Conservation (phyloP, 495 filamentous ascomycete genomes). For the Glarea lozoyensis region DNA sequence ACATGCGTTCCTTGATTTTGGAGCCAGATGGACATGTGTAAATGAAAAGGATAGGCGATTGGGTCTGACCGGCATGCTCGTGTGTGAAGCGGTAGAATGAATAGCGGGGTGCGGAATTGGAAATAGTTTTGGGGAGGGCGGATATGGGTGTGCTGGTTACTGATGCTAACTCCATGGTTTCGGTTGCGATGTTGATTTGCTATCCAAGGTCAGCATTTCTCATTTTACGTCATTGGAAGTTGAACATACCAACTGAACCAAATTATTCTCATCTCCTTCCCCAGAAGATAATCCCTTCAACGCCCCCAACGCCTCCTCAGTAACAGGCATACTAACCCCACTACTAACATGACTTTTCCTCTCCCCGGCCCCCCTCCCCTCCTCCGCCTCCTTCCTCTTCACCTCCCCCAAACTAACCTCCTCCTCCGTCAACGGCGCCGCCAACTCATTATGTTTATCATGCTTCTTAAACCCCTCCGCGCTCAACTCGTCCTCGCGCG, state of each 20-base stretch:
- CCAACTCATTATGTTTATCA: constrained; percentile 56
- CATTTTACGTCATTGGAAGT: background rate
- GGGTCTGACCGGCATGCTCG: constrained; percentile 39
- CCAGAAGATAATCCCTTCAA: constrained; percentile 45
- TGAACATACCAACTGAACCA: constrained; percentile 73
- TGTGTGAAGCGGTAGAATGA: constrained; percentile 74
- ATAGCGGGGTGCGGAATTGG: constrained; percentile 76
- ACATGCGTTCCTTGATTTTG: constrained; percentile 88
- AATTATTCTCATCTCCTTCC: constrained; percentile 36
- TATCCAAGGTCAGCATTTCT: constrained; percentile 20
- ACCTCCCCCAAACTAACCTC: constrained; percentile 72
- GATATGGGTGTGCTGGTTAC: constrained; percentile 39
- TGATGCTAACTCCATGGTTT: constrained; percentile 67
- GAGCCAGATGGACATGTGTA: constrained; percentile 80
- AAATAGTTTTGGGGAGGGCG: constrained; percentile 55
- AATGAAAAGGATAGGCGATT: constrained; percentile 73
- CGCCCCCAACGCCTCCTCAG: constrained; percentile 57
- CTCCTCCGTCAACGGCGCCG: constrained; percentile 79
- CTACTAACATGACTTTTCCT: constrained; percentile 44
- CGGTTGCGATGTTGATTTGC: constrained; percentile 67
- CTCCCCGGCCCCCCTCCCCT: constrained; percentile 57
- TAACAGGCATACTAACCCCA: constrained; percentile 53
- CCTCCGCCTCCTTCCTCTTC: constrained; percentile 70
- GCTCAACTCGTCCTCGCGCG: constrained; percentile 62
- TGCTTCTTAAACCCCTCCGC: constrained; percentile 68